Conservation (phyloP, 2,329 filamentous ascomycete species). For the Aspergillus latus region DNA sequence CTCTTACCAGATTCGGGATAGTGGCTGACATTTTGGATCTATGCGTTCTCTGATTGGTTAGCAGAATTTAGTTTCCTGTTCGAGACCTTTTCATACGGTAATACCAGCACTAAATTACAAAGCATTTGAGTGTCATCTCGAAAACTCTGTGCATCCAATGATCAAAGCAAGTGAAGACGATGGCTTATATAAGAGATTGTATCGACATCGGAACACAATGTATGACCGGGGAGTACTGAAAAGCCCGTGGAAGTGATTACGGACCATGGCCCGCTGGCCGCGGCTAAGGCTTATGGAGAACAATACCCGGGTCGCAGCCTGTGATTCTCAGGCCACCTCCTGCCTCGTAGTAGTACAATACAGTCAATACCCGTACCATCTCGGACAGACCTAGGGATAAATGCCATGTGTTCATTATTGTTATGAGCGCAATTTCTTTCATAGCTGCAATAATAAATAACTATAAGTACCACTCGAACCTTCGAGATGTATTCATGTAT, state of each 20-base stretch:
- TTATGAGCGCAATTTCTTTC: neutral
- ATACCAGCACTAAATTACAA: neutral
- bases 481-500: conserved; percentile 5
- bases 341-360: neutral
- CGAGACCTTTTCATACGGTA: neutral
- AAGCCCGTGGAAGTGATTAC: neutral
- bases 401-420: neutral
- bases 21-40: neutral
- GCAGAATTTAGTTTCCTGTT: neutral
- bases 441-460: neutral
- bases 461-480: conserved; percentile 2
- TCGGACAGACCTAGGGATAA: no score
- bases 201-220: no score
- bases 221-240: no score
- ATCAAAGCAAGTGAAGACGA: no score
- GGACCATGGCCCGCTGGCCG: conserved; percentile 2
- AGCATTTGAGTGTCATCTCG: neutral
- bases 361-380: no score
- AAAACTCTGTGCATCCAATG: no score
- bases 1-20: neutral
- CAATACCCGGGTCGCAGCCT: neutral
- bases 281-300: conserved; percentile 9
- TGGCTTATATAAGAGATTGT: no score
- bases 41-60: neutral
- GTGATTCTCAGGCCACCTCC: neutral